Base-by-base conservation (phyloP, 257 asterid genomes). In the Ilex aquifolium region DNA sequence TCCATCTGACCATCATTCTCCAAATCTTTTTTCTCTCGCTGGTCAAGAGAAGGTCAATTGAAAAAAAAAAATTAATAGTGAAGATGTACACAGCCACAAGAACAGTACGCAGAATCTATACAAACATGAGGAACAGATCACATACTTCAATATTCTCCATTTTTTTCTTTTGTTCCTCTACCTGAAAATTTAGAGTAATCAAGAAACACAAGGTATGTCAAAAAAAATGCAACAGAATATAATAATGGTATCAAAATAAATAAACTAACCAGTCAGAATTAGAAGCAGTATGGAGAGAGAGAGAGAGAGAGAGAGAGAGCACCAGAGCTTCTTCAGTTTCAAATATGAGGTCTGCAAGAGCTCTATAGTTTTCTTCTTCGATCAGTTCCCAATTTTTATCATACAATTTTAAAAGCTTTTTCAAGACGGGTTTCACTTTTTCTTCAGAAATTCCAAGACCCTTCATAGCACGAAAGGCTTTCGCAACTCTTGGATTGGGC, bases 311-410 rank as follows among this genome's bases (percentile, higher is more conserved):
- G 27, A 54, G 59, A 53, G 13, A 30, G 58, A 56, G 61, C 79
- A 92, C 97, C 75, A 79, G 68, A n/a, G 60, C 63, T 73, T 82
- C 91, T 58, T 85, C 93, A 61, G 65, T 67, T 57, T 89, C 97
- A 71, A 85, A 82, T 60, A 92, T 87, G 61, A 95, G 95, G 80
- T 92, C 97, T 5, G 84, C 85, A 60, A 92, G 99, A 71, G 74
- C 90, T 61, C 94, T 77, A 74, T 85, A 92, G 48, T 83, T 85
- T 74, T 83, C 96, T 57, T 68, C 91, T 74, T 89, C 99, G 64
- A 92, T 92, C 51, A 70, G 93, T 52, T 52, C 83, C 99, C 99
- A 92, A 67, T 89, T 87, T 65, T 85, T 79, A 30, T 85, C 83
- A 65, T 69, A 85, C 80, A 85, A 31, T 72, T 65, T 80, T 75